A percentile compares a stretch with the other conserved stretches of the same genome.
Conservation (phyloP, 176 grass and related monocot species). For the Stipa capillata region DNA sequence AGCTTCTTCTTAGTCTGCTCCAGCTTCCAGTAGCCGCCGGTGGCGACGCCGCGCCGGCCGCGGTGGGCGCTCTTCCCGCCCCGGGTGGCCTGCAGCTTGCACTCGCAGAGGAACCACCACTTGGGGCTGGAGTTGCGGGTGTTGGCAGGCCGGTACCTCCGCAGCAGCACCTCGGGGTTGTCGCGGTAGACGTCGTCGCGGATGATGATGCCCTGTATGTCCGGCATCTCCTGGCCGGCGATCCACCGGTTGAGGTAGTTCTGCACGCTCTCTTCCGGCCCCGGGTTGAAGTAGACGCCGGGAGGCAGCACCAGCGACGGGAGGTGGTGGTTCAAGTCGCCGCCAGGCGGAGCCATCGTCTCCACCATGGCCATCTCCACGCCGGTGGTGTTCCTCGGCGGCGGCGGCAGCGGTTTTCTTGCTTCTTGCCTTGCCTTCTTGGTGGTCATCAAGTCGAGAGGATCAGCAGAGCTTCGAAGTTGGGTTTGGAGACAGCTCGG, state of each 20-base stretch:
- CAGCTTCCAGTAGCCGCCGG: neutral
- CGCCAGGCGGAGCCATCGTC: neutral
- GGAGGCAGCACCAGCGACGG: neutral
- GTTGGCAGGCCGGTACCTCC: neutral
- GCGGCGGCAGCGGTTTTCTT: neutral
- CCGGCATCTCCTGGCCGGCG: neutral
- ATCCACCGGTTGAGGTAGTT: conserved; percentile 6
- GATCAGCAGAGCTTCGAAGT: neutral
- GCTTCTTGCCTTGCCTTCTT: neutral
- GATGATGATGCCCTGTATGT: neutral
- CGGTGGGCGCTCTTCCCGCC: neutral
- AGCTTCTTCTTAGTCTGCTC: neutral
- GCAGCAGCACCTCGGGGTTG: neutral
- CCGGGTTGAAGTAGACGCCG: conserved; percentile 22
- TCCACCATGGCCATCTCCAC: too few species aligned
- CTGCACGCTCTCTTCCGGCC: conserved; percentile 1
- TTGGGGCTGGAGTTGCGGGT: neutral
- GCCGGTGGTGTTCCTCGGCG: neutral
- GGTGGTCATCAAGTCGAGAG: neutral
- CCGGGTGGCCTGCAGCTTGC: neutral
- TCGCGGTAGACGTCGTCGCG: neutral
- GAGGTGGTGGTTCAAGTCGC: neutral
- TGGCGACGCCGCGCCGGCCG: neutral
- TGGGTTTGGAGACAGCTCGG: neutral
- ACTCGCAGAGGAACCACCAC: conserved; percentile 4